phyloP scores from a whole-genome alignment of 2,329 filamentous ascomycete species.

The Fusarium temperatum region DNA sequence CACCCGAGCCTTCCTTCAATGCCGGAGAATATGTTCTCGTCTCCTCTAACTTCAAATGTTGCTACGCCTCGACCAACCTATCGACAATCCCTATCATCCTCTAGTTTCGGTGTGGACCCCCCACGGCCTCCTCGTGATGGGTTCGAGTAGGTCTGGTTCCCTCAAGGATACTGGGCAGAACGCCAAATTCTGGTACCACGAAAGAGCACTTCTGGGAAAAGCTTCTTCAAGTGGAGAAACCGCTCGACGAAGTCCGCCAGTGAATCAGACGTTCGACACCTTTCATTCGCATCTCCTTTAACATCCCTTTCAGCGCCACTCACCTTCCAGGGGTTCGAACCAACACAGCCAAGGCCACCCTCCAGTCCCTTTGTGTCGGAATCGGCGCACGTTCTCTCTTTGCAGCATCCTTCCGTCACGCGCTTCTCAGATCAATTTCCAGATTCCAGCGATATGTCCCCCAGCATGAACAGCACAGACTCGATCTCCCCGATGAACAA shows the following conservation, averaged over 20 bases:
- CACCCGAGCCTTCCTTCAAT: conserved; percentile 29
- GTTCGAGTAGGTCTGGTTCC: conserved; percentile 71
- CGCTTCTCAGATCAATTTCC: conserved; percentile 7
- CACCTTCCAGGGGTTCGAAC: conserved; percentile 17
- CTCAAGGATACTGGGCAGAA: conserved; percentile 71
- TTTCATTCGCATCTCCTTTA: conserved; percentile 38
- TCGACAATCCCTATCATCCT: conserved; percentile 1
- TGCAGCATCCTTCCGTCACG: conserved; percentile 49
- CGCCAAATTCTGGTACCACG: conserved; percentile 49
- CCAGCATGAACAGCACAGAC: background rate
- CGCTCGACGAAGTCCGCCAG: conserved; percentile 50
- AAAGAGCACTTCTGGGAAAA: conserved; percentile 47
- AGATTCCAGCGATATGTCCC: conserved; percentile 9
- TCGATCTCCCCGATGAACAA: conserved; percentile 17
- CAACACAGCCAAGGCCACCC: conserved; percentile 24
- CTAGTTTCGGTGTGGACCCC: conserved; percentile 56
- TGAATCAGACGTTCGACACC: conserved; percentile 42
- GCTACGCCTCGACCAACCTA: conserved; percentile 1
- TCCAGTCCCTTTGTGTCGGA: conserved; percentile 58
- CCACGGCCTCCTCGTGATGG: conserved; percentile 64
- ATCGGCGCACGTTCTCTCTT: conserved; percentile 57
- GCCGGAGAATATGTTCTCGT: conserved; percentile 6
- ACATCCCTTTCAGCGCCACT: conserved; percentile 31
- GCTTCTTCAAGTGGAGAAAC: conserved; percentile 54
- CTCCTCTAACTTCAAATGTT: background rate